A percentile compares a stretch with the other conserved stretches of the same genome.
Conservation (phyloP, 371 early-diverging fungal species). For the Vittaforma corneae region DNA sequence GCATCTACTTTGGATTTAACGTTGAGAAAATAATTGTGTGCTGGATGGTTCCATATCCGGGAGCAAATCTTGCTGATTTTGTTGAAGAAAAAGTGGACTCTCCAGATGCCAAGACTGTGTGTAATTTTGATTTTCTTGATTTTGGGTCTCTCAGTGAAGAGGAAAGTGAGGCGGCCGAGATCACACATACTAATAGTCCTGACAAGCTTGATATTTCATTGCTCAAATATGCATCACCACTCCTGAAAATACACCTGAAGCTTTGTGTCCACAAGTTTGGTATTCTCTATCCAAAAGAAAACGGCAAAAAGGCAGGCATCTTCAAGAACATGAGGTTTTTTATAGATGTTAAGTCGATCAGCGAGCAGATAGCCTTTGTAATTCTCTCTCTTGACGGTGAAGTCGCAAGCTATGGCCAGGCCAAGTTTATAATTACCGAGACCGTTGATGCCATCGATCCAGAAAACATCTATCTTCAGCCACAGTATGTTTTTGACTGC, state of each 20-base stretch:
- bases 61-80: constrained; percentile 17
- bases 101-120: constrained; percentile 5
- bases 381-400: constrained; percentile 7
- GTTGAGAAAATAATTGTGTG: constrained; percentile 34
- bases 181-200: constrained; percentile 15
- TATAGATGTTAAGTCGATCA: constrained; percentile 20
- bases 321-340: constrained; percentile 24
- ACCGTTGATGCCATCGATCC: constrained; percentile 15
- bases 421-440: constrained; percentile 31
- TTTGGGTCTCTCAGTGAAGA: constrained; percentile 16
- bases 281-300: not conserved
- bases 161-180: not conserved
- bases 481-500: constrained; percentile 51
- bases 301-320: not conserved
- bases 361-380: constrained; percentile 21
- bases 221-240: constrained; percentile 31
- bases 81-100: constrained; percentile 29
- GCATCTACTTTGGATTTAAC: constrained; percentile 33
- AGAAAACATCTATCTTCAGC: constrained; percentile 38
- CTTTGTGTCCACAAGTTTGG: constrained; percentile 33
- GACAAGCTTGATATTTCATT: constrained; percentile 39
- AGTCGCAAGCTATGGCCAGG: constrained; percentile 9
- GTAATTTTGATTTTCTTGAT: constrained; percentile 20
- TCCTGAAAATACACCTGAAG: constrained; percentile 30
- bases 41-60: constrained; percentile 40